Evolutionary conservation across 495 filamentous ascomycete genomes (phyloP), one percentile per base, ranked within the genome.

Genomic region (Penicillium lividum): DNA sequence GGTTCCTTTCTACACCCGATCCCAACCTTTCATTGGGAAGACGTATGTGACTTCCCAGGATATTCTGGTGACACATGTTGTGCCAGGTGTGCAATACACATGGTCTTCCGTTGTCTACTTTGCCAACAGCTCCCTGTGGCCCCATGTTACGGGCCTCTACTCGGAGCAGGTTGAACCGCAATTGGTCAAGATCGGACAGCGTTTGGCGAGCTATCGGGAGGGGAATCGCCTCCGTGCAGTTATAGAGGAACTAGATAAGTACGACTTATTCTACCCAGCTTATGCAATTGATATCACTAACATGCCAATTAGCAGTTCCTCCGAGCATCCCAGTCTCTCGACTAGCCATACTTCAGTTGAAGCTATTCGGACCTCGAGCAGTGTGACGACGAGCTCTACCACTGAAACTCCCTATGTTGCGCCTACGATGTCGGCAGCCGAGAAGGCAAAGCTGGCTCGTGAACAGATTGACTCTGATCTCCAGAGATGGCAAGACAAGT

Each of bases 151-250:
- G 29, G 82, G 90, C 27, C 73, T 96, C 10, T 97, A 96, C 63
- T 86, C 87, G 33, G 85, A 94, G 67, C 94, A 93, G 62, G 93
- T 99, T 7, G 92, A 97, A 73, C 95, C 95, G 10, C 94, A 99
- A 68, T 81, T 99, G 1, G 84, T 94, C 49, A 89, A 91, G 61
- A 98, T 99, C 60, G 86, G 91, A 13, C 89, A 97, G 74, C 83
- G 93, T 9, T 82, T 98, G 15, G 94, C 92, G 6, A 82, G 90
- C 56, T 93, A 97, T 73, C 84, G 82, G 11, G 88, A 91, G 56
- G 83, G 82, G 3, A 85, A 82, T 64, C 84, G 80, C 52, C 58
- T 89, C 15, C 78, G 84, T 57, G 77, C 83, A 10, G 81, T 77
- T 34, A 68, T 85, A 15, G 82, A 86, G 53, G 80, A 86, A 28